A percentile compares a stretch with the other conserved stretches of the same genome.
Conservation (phyloP, 257 asterid species). For the Misopates orontium region DNA sequence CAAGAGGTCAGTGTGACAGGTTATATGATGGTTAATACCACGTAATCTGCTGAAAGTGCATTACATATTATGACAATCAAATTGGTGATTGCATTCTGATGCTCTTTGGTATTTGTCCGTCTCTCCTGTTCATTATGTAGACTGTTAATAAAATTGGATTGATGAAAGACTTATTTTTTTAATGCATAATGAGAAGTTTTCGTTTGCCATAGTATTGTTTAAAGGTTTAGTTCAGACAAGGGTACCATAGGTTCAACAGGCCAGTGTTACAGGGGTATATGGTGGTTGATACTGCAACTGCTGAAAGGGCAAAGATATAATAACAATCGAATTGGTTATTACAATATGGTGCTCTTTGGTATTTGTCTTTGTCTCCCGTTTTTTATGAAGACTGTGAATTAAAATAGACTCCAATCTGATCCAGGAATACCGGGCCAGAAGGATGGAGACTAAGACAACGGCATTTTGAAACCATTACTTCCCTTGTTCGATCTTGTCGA, state of each 20-base stretch:
- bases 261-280: neutral
- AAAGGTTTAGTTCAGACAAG: constrained; percentile 16
- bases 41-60: too few species aligned
- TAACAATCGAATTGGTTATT: constrained; percentile 14
- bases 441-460: constrained; percentile 96
- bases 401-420: constrained; percentile 28
- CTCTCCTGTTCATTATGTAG: too few species aligned
- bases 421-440: constrained; percentile 96
- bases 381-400: constrained; percentile 18
- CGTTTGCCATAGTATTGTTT: constrained; percentile 1
- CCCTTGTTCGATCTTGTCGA: constrained; percentile 89
- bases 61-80: too few species aligned
- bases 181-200: constrained; percentile 7
- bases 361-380: constrained; percentile 16
- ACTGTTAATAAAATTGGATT: neutral
- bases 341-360: constrained; percentile 25
- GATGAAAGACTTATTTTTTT: neutral
- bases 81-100: too few species aligned
- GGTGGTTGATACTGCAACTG: constrained; percentile 14
- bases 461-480: constrained; percentile 81
- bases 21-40: too few species aligned
- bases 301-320: constrained; percentile 4
- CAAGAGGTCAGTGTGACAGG: too few species aligned
- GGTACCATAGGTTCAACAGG: constrained; percentile 19
- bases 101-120: too few species aligned